Evolutionary conservation across 306 rosid genomes (phyloP), one percentile per base, ranked within the genome.

Genomic region (Dalbergia cultrata): DNA sequence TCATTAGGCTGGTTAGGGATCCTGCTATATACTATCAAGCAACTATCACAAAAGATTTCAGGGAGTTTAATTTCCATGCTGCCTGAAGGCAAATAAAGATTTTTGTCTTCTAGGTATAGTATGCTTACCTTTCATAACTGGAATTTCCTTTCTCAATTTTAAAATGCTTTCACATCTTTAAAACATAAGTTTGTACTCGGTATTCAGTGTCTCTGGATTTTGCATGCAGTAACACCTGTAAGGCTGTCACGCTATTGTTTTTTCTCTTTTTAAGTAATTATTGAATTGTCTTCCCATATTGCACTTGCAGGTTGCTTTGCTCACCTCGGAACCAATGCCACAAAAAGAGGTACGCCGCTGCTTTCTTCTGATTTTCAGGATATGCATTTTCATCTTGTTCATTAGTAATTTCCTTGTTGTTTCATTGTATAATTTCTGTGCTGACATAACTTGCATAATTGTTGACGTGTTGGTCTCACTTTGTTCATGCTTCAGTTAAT

Each of bases 281-380:
- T 54, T 81, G 17, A 77, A 50, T 44, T 58, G 59, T 83, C 72
- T 85, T 79, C 35, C 69, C 61, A 34, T 76, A 49, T 41, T 89
- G 86, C 97, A 96, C 50, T 45, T 89, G 87, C 94, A 96, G 98
- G 45, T 82, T 96, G 97, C 85, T 90, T 89, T 87, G 92, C 98
- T 72, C 91, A 90, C 81, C 53, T 70, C n/a, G 89, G 83, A 35
- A 16, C 78, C 31, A 89, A 88, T 85, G 90, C 88, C 64, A 80
- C 88, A 39, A 57, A 57, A 67, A 81, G 13, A 78, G 97, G 98
- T 95, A 91, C 26, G 34, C 39, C 11, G 22, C 77, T 76, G 59
- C 43, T 75, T 79, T 67, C 41, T 67, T 49, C 19, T 43, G 9
- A 21, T 76, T 50, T 63, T 70, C 35, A 65, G 56, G 26, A 70